Conservation (phyloP, 768 basidiomycete genomes). For the Hypsizygus marmoreus region DNA sequence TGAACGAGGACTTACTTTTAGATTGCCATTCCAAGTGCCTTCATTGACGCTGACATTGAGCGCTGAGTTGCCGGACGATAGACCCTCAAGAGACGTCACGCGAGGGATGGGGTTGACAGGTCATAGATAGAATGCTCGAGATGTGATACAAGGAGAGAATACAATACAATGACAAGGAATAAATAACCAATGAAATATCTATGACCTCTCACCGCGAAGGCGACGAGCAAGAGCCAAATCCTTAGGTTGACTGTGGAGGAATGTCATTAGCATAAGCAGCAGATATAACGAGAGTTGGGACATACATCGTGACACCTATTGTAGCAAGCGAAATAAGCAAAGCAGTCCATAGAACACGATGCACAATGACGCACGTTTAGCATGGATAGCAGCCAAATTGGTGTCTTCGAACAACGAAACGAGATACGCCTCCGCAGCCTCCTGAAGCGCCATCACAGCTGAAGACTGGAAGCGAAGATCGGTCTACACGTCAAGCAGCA, state of each 20-base stretch:
- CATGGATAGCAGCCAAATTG: conserved; percentile 23
- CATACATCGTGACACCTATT: conserved; percentile 24
- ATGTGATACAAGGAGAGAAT: conserved; percentile 17
- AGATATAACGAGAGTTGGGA: not conserved
- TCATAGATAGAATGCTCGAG: conserved; percentile 2
- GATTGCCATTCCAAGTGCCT: too few species aligned
- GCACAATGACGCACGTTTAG: conserved; percentile 15
- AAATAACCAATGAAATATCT: conserved; percentile 9
- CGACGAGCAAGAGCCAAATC: conserved; percentile 23
- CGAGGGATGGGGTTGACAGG: not conserved
- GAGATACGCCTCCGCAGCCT: conserved; percentile 23
- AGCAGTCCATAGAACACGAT: not conserved
- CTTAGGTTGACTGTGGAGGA: conserved; percentile 19
- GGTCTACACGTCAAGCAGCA: conserved; percentile 10
- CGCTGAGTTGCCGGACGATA: too few species aligned
- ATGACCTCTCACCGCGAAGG: conserved; percentile 23
- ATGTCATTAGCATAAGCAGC: conserved; percentile 1
- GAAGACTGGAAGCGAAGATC: conserved; percentile 25
- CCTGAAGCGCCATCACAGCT: conserved; percentile 23
- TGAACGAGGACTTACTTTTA: conserved; percentile 4
- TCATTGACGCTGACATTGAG: too few species aligned
- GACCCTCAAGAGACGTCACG: not conserved
- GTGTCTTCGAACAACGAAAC: conserved; percentile 23
- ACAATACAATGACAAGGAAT: conserved; percentile 7
- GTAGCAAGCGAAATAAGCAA: not conserved